Base-by-base conservation (phyloP, 2,329 filamentous ascomycete species). In the Cercospora citrullina region DNA sequence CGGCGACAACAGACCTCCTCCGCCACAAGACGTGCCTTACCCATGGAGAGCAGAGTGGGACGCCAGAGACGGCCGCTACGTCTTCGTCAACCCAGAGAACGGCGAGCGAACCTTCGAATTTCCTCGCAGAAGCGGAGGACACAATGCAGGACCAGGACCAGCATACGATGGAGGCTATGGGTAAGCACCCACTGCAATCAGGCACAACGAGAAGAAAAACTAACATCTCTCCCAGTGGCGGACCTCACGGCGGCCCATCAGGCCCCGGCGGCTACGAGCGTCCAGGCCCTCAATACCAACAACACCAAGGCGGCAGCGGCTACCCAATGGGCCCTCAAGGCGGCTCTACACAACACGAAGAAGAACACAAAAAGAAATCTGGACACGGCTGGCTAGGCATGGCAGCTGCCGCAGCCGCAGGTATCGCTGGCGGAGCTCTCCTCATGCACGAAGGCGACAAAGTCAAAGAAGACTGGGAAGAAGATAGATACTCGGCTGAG, bases 21-120 rank as follows among this genome's bases (percentile, higher is more conserved):
- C 73, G 60, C 77, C 77, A 33, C 79, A 75, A 8, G 74, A 77
- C 48, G 73, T 79, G 9, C 79, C 81, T 8, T 77, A 76, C 36
- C 82, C 82, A 16, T 84, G 83, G 83, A 71, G 78, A 55, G 76
- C 82, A n/a, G 78, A 79, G 60, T 84, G 81, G 81, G 80, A 82
- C 59, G 74, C 77, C 23, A 76, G 75, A 63, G 77, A 79, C 23
- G 70, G 77, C 42, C 78, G 81, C 71, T 84, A 80, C 77, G 73
- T 81, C 73, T 85, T 79, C 75, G 74, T 84, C 69, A 84, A 84
- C 74, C 77, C 81, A 64, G 76, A 83, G 71, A 84, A 78, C 23
- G 82, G 82, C 45, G 78, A 83, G 72, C 77, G 79, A 18, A 80
- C 75, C 55, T 81, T 78, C 70, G 75, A 82, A 31, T 74, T 76